A percentile compares a stretch with the other conserved stretches of the same genome.
phyloP scores from a whole-genome alignment of 305 asterid genomes.

The Solanum hybrid region DNA sequence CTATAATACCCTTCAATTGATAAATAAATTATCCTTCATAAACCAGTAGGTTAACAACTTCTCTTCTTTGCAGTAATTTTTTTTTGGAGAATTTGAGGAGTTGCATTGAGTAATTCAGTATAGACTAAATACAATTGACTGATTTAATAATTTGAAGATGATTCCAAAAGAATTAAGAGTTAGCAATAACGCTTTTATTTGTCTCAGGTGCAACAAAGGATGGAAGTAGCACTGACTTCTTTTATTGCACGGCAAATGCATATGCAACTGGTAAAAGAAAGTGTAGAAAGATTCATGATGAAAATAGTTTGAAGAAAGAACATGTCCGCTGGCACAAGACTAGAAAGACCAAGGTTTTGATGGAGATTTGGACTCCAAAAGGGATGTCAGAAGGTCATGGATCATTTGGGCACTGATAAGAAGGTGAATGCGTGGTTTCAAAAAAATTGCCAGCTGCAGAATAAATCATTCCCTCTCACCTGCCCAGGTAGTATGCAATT shows the following conservation, averaged over 20 bases:
- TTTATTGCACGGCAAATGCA: constrained; percentile 42
- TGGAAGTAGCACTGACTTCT: constrained; percentile 68
- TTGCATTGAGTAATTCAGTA: background rate
- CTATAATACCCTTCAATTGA: background rate
- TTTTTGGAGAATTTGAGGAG: background rate
- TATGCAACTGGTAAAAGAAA: constrained; percentile 67
- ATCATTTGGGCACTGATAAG: constrained; percentile 23
- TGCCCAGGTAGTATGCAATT: constrained; percentile 33
- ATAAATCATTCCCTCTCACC: constrained; percentile 24
- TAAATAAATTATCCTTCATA: background rate
- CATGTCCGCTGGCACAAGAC: constrained; percentile 87
- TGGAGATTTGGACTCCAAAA: constrained; percentile 45
- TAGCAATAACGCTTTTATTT: background rate
- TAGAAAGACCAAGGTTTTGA: constrained; percentile 60
- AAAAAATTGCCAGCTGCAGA: constrained; percentile 53
- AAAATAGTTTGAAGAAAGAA: constrained; percentile 10
- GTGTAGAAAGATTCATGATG: constrained; percentile 52
- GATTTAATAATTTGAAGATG: background rate
- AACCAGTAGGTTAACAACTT: background rate
- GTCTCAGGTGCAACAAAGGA: constrained; percentile 63
- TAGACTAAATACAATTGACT: background rate
- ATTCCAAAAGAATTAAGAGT: background rate
- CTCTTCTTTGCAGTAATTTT: background rate
- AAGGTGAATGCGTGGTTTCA: constrained; percentile 63
- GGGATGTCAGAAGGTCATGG: constrained; percentile 83